These are phyloP conservation scores for Wickerhamiella domercqiae DNA, from an alignment of 805 yeast genomes.

Conservation along the genomic window DNA sequence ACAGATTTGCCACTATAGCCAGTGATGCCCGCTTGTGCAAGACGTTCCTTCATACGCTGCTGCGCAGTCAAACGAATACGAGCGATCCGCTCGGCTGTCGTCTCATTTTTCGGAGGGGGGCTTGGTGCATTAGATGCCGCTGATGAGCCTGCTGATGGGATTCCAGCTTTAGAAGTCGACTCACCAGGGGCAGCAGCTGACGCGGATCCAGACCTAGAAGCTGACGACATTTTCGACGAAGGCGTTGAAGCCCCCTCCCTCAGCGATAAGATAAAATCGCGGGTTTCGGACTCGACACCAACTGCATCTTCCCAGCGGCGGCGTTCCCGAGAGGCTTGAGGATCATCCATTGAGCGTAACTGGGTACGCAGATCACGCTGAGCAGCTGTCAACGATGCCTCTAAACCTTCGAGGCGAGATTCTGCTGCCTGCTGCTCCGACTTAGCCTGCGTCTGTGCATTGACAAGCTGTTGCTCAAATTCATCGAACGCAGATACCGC, in stretches of 20 bases:
- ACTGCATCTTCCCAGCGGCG: slow-evolving; percentile 71
- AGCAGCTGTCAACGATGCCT: slow-evolving; percentile 50
- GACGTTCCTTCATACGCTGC: slow-evolving; percentile 17
- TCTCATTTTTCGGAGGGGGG: slow-evolving; percentile 9
- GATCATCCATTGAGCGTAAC: slow-evolving; percentile 23
- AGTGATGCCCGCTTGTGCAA: slow-evolving; percentile 19
- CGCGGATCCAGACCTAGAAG: background rate
- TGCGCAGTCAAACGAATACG: slow-evolving; percentile 20
- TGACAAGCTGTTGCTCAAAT: slow-evolving; percentile 38
- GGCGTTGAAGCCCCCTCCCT: slow-evolving; percentile 14
- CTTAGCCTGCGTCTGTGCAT: slow-evolving; percentile 36
- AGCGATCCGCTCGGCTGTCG: slow-evolving; percentile 19
- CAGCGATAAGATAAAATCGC: slow-evolving; percentile 43
- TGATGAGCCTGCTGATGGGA: background rate
- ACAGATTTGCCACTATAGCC: slow-evolving; percentile 5
- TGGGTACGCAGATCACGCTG: slow-evolving; percentile 35
- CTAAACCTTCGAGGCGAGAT: slow-evolving; percentile 53
- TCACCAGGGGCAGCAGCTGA: slow-evolving; percentile 8
- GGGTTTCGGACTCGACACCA: slow-evolving; percentile 58
- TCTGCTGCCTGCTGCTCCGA: slow-evolving; percentile 42
- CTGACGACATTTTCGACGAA: background rate
- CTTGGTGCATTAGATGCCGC: background rate
- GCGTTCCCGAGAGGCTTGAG: slow-evolving; percentile 31
- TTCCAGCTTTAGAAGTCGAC: slow-evolving; percentile 10
- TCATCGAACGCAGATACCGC: slow-evolving; percentile 33